Conservation (phyloP, 257 asterid genomes). For the Schizonepeta tenuifolia region DNA sequence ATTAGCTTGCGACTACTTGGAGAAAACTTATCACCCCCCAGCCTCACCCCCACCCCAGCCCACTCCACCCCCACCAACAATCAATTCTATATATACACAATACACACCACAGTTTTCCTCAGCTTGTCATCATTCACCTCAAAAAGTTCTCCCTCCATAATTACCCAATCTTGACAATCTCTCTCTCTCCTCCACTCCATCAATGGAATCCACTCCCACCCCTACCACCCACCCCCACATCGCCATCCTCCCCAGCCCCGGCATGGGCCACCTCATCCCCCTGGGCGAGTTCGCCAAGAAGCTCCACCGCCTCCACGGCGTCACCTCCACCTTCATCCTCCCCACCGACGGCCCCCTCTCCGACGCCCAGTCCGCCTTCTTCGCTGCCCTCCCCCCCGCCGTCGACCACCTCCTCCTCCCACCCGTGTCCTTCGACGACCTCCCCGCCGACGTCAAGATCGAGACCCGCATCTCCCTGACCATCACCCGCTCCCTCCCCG, state of each 20-base stretch:
- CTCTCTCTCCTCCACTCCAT: not conserved
- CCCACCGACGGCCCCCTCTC: conserved; percentile 64
- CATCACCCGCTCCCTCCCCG: conserved; percentile 61
- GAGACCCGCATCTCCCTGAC: conserved; percentile 68
- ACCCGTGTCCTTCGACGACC: conserved; percentile 49
- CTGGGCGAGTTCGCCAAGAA: conserved; percentile 59
- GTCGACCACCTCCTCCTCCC: conserved; percentile 55
- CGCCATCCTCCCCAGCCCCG: conserved; percentile 68
- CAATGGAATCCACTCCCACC: conserved; percentile 36
- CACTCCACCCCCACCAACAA: no score
- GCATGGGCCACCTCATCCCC: conserved; percentile 92
- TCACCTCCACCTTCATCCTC: conserved; percentile 57
- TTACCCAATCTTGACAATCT: conserved; percentile 34
- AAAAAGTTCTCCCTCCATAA: conserved; percentile 29
- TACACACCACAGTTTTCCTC: conserved; percentile 18
- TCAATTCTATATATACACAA: conserved; percentile 22
- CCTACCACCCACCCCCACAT: conserved; percentile 54
- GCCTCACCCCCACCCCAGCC: no score
- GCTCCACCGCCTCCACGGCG: conserved; percentile 51
- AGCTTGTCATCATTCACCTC: conserved; percentile 19
- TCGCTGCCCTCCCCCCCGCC: conserved; percentile 56
- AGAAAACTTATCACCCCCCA: no score
- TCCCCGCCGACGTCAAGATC: conserved; percentile 44
- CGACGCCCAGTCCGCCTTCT: conserved; percentile 47
- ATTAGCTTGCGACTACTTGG: no score